These are phyloP conservation scores for Dillenia turbinata DNA, from an alignment of 164 flowering plant genomes.

Conservation along the genomic window DNA sequence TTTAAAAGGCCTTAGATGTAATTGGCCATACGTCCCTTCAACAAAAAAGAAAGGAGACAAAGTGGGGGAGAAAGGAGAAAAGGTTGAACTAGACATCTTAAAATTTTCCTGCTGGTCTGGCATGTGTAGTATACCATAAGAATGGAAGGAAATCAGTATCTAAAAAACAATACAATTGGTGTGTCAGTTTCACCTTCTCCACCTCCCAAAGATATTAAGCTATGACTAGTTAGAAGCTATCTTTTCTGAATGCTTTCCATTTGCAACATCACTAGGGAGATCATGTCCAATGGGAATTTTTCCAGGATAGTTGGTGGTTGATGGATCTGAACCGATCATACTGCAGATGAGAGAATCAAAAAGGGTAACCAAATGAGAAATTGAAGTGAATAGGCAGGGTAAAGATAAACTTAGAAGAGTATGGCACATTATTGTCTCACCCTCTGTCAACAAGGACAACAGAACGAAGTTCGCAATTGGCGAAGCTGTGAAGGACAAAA, in stretches of 20 bases:
- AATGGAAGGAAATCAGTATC: no score
- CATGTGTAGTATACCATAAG: no score
- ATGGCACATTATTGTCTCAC: conserved; percentile 28
- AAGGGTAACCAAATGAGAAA: neutral
- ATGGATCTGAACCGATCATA: conserved; percentile 32
- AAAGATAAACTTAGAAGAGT: neutral
- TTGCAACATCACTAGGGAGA: conserved; percentile 44
- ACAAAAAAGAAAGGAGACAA: no score
- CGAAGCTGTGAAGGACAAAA: conserved; percentile 48
- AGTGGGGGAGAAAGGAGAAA: no score
- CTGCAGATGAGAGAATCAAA: conserved; percentile 27
- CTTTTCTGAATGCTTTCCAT: conserved; percentile 21
- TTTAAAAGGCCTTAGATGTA: no score
- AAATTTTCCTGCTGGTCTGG: no score
- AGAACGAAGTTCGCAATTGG: conserved; percentile 87
- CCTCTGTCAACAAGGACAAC: conserved; percentile 63
- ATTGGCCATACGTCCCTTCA: no score
- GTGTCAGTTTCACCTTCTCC: no score
- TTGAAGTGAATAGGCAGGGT: neutral
- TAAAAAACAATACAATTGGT: no score
- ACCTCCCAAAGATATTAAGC: no score
- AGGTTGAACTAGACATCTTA: no score
- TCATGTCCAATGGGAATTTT: conserved; percentile 48
- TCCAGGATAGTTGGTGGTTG: conserved; percentile 43
- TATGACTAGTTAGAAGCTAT: neutral